Evolutionary conservation across 1,284 basidiomycete genomes (phyloP).

Genomic region (Boletus holoroseus): DNA sequence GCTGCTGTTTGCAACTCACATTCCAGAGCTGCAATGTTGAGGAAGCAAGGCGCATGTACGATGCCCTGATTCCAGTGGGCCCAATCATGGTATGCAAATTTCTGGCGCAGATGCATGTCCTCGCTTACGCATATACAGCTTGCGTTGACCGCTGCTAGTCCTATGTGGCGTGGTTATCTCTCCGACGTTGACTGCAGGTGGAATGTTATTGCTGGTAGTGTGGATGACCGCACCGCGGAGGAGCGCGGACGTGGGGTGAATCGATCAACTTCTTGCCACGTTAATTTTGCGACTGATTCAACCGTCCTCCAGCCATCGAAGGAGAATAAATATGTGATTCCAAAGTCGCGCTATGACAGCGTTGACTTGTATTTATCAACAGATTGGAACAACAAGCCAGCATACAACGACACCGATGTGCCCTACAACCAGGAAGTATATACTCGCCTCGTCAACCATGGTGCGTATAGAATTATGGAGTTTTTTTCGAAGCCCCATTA

Average conservation of each 20-base stretch:
- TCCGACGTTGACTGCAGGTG: constrained; percentile 97
- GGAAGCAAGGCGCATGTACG: constrained; percentile 91
- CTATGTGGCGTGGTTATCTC: constrained; percentile 90
- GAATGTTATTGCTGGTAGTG: constrained; percentile 96
- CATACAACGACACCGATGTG: constrained; percentile 87
- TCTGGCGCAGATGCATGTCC: neutral
- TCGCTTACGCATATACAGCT: constrained; percentile 47
- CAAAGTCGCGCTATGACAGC: constrained; percentile 96
- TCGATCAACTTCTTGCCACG: constrained; percentile 25
- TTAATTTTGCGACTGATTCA: constrained; percentile 9
- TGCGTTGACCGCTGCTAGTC: constrained; percentile 90
- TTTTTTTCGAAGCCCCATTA: neutral
- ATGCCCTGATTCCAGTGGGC: constrained; percentile 88
- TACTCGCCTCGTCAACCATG: constrained; percentile 64
- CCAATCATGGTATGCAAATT: constrained; percentile 76
- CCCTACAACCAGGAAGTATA: constrained; percentile 78
- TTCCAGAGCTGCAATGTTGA: constrained; percentile 94
- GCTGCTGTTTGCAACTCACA: constrained; percentile 95
- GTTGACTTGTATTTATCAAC: constrained; percentile 93
- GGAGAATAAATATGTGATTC: constrained; percentile 71
- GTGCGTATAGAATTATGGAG: constrained; percentile 39
- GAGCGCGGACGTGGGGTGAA: constrained; percentile 78
- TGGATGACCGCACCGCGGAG: constrained; percentile 94
- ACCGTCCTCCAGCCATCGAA: constrained; percentile 59
- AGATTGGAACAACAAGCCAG: constrained; percentile 80